These are phyloP conservation scores for Pholiota adiposa DNA, from an alignment of 1,284 basidiomycete species.

Conservation along the genomic window DNA sequence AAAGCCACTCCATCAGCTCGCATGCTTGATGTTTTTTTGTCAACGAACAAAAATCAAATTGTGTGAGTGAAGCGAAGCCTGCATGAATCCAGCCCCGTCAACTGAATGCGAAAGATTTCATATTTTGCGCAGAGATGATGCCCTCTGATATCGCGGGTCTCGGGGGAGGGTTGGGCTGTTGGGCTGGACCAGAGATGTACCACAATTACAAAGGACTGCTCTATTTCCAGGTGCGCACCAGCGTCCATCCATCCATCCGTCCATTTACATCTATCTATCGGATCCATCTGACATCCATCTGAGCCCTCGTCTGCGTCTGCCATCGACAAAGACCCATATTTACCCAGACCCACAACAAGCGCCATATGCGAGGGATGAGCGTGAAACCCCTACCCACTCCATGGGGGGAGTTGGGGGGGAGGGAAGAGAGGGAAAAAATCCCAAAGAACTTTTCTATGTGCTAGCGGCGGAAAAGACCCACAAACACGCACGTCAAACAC, in stretches of 20 bases:
- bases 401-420: background rate
- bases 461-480: background rate
- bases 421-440: background rate
- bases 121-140: slow-evolving; percentile 2
- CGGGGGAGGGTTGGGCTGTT: background rate
- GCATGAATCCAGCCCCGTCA: background rate
- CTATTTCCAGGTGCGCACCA: background rate
- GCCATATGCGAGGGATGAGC: background rate
- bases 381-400: background rate
- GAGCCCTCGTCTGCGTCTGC: background rate
- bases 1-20: background rate
- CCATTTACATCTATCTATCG: background rate
- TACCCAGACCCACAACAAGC: background rate
- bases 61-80: background rate
- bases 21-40: background rate
- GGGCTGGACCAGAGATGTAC: background rate
- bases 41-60: background rate
- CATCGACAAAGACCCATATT: background rate
- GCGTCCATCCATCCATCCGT: background rate
- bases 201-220: background rate
- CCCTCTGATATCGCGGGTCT: background rate
- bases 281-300: background rate
- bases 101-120: background rate
- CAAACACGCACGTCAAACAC: background rate
- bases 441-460: background rate